phyloP scores from a whole-genome alignment of 768 basidiomycete genomes.

The Rhodotorula paludigena region DNA sequence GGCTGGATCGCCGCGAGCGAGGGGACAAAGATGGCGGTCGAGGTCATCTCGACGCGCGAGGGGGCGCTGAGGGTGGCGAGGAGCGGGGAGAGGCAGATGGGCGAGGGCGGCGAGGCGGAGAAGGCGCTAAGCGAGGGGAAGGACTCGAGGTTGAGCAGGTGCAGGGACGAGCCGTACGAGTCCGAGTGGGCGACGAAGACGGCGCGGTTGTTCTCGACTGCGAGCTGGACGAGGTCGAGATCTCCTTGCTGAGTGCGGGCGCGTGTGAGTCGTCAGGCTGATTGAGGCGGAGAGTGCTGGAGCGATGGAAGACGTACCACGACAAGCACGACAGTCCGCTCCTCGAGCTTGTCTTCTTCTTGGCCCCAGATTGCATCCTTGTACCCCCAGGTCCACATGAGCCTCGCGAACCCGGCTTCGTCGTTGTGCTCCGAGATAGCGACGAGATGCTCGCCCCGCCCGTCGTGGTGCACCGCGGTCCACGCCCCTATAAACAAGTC shows the following conservation, averaged over 20 bases:
- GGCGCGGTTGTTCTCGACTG: conserved; percentile 27
- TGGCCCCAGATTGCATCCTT: background rate
- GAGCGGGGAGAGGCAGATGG: conserved; percentile 14
- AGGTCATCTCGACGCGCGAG: conserved; percentile 18
- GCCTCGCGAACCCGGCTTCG: background rate
- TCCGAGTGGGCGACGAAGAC: background rate
- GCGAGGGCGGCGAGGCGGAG: background rate
- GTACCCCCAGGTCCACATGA: conserved; percentile 9
- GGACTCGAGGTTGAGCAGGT: conserved; percentile 3
- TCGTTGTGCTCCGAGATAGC: background rate
- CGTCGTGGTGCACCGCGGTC: conserved; percentile 27
- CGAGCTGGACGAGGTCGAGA: conserved; percentile 12
- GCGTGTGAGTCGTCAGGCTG: too few relatives aligned
- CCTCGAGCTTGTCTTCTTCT: background rate
- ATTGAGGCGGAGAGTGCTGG: background rate
- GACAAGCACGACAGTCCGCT: conserved; percentile 19
- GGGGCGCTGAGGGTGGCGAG: background rate
- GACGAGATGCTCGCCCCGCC: conserved; percentile 3
- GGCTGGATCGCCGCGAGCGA: background rate
- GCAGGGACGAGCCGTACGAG: background rate
- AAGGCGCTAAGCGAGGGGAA: background rate
- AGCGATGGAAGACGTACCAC: conserved; percentile 1
- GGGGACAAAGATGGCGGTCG: conserved; percentile 15
- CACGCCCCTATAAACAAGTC: background rate
- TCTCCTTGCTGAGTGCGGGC: background rate